A percentile compares a stretch with the other conserved stretches of the same genome.
These are phyloP conservation scores for Zanthoxylum bungeanum DNA, from an alignment of 345 rosid genomes.

Conservation along the genomic window DNA sequence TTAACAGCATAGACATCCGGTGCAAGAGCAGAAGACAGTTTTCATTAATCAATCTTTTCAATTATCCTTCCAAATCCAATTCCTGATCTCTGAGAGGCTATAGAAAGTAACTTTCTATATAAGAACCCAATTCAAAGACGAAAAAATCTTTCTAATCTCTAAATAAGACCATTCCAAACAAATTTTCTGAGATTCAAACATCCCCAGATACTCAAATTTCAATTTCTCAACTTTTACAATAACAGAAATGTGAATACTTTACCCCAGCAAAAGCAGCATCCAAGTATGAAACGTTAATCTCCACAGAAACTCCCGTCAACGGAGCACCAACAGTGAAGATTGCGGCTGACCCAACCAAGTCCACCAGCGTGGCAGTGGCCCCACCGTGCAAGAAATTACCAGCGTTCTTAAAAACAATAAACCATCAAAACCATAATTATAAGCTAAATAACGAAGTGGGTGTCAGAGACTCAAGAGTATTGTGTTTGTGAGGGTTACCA, in stretches of 20 bases:
- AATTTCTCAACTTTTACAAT: not conserved
- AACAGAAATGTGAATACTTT: constrained; percentile 8
- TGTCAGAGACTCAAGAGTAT: not conserved
- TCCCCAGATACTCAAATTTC: not conserved
- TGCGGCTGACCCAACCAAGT: constrained; percentile 78
- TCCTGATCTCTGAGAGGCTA: not conserved
- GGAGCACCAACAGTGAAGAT: constrained; percentile 51
- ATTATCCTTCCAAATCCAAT: not conserved
- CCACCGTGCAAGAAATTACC: constrained; percentile 96
- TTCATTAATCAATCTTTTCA: not conserved
- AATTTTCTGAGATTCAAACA: not conserved
- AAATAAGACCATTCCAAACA: not conserved
- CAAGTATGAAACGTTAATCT: constrained; percentile 81
- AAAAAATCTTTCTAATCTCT: not conserved
- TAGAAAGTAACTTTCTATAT: not conserved
- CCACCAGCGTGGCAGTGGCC: constrained; percentile 87
- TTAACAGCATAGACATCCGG: no score
- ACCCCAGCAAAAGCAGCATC: constrained; percentile 82
- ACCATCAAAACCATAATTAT: not conserved
- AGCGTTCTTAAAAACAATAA: constrained; percentile 49
- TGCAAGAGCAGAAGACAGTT: not conserved
- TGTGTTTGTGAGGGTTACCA: constrained; percentile 35
- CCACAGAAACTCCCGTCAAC: constrained; percentile 67
- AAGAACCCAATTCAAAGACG: not conserved
- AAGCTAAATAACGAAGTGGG: not conserved